A percentile compares a stretch with the other conserved stretches of the same genome.
Evolutionary conservation across 768 basidiomycete species (phyloP).

Genomic region (Russula sp.): DNA sequence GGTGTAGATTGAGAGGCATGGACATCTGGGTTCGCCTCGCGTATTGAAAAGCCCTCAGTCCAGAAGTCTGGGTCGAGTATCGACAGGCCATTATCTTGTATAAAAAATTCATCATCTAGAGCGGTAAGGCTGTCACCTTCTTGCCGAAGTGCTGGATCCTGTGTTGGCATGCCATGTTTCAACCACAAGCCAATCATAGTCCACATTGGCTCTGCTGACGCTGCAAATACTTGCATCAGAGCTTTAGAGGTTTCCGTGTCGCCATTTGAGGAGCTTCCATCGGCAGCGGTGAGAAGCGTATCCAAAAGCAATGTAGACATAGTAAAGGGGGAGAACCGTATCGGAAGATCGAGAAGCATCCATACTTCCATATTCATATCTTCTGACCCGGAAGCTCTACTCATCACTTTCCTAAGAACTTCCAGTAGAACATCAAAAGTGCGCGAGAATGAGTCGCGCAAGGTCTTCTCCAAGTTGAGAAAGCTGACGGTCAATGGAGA

Average conservation of each 20-base stretch:
- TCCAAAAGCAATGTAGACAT: slow-evolving; percentile 57
- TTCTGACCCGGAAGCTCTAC: slow-evolving; percentile 23
- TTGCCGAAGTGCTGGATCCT: slow-evolving; percentile 18
- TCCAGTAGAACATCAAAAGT: slow-evolving; percentile 51
- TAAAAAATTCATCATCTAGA: slow-evolving; percentile 73
- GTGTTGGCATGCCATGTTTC: slow-evolving; percentile 57
- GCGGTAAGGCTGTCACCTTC: slow-evolving; percentile 14
- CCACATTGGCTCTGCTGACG: slow-evolving; percentile 67
- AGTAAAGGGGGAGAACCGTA: slow-evolving; percentile 40
- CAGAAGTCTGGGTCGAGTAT: slow-evolving; percentile 68
- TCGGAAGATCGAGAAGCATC: slow-evolving; percentile 36
- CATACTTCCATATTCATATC: slow-evolving; percentile 31
- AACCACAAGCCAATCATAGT: slow-evolving; percentile 65
- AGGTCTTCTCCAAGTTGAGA: slow-evolving; percentile 51
- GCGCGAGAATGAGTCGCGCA: slow-evolving; percentile 49
- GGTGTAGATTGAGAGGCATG: slow-evolving; percentile 38
- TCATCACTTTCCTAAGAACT: slow-evolving; percentile 35
- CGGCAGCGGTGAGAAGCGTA: slow-evolving; percentile 46
- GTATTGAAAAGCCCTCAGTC: slow-evolving; percentile 59
- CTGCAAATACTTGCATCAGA: slow-evolving; percentile 55
- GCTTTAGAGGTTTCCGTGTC: slow-evolving; percentile 47
- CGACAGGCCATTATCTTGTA: slow-evolving; percentile 57
- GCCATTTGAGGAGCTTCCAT: slow-evolving; percentile 52
- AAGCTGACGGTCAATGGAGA: slow-evolving; percentile 52
- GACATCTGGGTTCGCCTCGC: slow-evolving; percentile 33